A percentile compares a stretch with the other conserved stretches of the same genome.
phyloP scores from a whole-genome alignment of 495 filamentous ascomycete genomes.

The Ascobolus immersus region DNA sequence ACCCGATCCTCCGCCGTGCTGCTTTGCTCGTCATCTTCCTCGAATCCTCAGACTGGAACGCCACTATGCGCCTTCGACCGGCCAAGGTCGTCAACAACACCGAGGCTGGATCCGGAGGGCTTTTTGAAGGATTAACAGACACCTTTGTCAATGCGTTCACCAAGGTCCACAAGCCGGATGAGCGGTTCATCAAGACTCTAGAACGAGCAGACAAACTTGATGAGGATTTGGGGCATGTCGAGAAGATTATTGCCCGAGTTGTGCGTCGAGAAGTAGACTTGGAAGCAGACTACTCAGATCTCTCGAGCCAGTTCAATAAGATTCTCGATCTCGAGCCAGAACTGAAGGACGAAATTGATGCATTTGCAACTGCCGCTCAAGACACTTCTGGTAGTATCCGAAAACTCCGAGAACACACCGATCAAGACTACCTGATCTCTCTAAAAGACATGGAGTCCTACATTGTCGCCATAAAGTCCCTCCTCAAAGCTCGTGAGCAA shows the following conservation, averaged over 20 bases:
- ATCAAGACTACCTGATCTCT: conserved; percentile 79
- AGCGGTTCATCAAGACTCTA: conserved; percentile 75
- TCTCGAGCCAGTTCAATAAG: conserved; percentile 81
- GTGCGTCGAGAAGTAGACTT: conserved; percentile 70
- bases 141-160: conserved; percentile 94
- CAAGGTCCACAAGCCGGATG: conserved; percentile 86
- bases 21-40: conserved; percentile 65
- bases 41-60: conserved; percentile 85
- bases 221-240: conserved; percentile 75
- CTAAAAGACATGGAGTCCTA: conserved; percentile 88
- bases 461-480: conserved; percentile 51
- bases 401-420: conserved; percentile 65
- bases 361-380: conserved; percentile 66
- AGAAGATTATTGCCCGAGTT: conserved; percentile 76
- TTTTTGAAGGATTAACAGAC: conserved; percentile 84
- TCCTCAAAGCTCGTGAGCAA: conserved; percentile 82
- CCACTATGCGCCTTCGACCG: conserved; percentile 59
- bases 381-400: conserved; percentile 51
- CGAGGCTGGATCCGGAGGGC: conserved; percentile 26
- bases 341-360: conserved; percentile 50
- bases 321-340: conserved; percentile 74
- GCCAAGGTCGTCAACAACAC: conserved; percentile 25
- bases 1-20: conserved; percentile 70
- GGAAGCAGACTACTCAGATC: conserved; percentile 66
- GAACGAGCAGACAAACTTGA: conserved; percentile 89